These are phyloP conservation scores for Elongisporangium anandrum DNA, from an alignment of 352 stramenopile genomes.

Conservation along the genomic window DNA sequence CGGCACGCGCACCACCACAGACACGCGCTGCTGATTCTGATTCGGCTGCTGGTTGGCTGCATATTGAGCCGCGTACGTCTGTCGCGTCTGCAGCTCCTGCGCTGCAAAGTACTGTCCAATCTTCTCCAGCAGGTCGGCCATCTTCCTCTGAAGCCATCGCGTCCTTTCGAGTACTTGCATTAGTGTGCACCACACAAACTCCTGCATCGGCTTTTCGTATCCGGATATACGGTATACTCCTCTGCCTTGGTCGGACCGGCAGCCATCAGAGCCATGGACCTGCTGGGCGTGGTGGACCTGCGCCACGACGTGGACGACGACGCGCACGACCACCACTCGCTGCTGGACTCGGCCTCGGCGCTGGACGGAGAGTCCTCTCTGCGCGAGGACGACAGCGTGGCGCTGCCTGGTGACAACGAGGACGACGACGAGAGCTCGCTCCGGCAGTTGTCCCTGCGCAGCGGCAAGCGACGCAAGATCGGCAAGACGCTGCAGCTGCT, in stretches of 20 bases:
- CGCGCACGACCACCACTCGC: conserved; percentile 4
- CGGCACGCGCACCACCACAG: not conserved
- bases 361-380: conserved; percentile 7
- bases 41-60: not conserved
- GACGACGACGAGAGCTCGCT: conserved; percentile 14
- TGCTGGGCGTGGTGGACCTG: conserved; percentile 9
- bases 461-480: conserved; percentile 34
- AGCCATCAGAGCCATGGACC: conserved; percentile 7
- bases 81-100: conserved; percentile 53
- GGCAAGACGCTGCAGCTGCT: conserved; percentile 55
- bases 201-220: too few species aligned
- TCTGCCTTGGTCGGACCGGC: not conserved
- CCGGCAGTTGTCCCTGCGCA: conserved; percentile 2
- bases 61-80: conserved; percentile 13
- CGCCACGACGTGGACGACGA: conserved; percentile 6
- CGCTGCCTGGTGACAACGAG: conserved; percentile 13
- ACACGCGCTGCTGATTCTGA: not conserved
- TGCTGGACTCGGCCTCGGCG: conserved; percentile 5
- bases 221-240: too few species aligned
- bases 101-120: conserved; percentile 68
- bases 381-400: conserved; percentile 8
- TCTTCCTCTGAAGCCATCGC: conserved; percentile 5
- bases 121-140: conserved; percentile 62
- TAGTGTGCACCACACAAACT: not conserved
- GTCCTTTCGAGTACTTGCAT: conserved; percentile 11